Percentiles rank a stretch among this genome's conserved stretches.
Conservation (phyloP, 495 filamentous ascomycete genomes). For the Aspergillus coremiiformis region DNA sequence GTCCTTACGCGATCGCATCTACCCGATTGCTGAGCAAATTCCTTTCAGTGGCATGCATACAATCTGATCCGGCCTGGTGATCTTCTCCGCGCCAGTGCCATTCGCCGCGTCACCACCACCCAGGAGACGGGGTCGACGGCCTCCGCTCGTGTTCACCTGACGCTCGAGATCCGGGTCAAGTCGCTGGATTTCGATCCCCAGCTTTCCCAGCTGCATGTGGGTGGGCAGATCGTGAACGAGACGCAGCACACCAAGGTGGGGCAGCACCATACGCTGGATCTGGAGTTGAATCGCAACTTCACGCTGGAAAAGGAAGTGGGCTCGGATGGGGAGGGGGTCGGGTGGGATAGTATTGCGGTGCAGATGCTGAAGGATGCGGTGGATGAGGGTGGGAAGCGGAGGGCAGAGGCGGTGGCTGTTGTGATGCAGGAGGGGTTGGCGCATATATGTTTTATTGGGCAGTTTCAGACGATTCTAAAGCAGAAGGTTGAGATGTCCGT, state of each 20-base stretch:
- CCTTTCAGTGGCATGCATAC: slow-evolving; percentile 84
- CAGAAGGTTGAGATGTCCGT: slow-evolving; percentile 79
- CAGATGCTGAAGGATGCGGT: slow-evolving; percentile 72
- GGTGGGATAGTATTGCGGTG: slow-evolving; percentile 87
- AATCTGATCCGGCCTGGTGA: slow-evolving; percentile 83
- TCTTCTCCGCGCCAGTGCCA: slow-evolving; percentile 70
- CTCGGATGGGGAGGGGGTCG: slow-evolving; percentile 44
- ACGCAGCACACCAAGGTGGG: slow-evolving; percentile 79
- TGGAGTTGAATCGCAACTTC: slow-evolving; percentile 82
- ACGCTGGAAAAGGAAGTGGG: slow-evolving; percentile 62
- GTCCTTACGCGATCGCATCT: neutral
- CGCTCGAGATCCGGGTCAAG: slow-evolving; percentile 72
- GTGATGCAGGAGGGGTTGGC: slow-evolving; percentile 93
- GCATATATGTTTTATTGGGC: slow-evolving; percentile 89
- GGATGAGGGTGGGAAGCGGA: slow-evolving; percentile 58
- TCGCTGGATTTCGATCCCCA: slow-evolving; percentile 85
- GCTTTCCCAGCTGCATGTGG: slow-evolving; percentile 75
- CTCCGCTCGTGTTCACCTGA: slow-evolving; percentile 68
- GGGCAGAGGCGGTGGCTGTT: slow-evolving; percentile 74
- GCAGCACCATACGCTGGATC: slow-evolving; percentile 81
- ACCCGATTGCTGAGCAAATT: neutral
- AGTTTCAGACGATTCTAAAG: slow-evolving; percentile 80
- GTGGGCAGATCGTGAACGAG: slow-evolving; percentile 72
- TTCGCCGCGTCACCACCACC: slow-evolving; percentile 69
- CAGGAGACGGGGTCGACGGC: slow-evolving; percentile 64